Conservation (phyloP, 2,329 filamentous ascomycete species). For the Cordyceps fumosorosea region DNA sequence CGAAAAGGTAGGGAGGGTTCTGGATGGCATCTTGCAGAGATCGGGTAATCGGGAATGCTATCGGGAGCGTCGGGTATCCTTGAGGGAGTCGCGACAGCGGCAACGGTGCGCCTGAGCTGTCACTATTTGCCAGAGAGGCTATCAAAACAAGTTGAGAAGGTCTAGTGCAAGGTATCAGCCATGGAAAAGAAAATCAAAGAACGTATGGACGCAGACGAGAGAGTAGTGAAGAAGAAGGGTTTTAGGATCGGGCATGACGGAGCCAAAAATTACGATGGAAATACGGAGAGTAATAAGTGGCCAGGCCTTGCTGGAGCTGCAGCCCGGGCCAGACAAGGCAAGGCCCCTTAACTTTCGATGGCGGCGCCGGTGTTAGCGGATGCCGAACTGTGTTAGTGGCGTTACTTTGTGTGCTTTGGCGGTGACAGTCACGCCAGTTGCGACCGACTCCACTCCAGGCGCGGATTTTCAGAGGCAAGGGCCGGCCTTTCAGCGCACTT, state of each 20-base stretch:
- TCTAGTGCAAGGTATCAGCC: not conserved
- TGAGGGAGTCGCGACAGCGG: not conserved
- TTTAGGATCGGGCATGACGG: conserved; percentile 2
- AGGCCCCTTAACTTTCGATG: not conserved
- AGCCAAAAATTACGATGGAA: conserved; percentile 3
- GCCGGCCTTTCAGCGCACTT: not conserved
- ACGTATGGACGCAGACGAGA: not conserved
- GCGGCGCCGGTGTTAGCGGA: conserved; percentile 3
- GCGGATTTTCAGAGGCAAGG: not conserved
- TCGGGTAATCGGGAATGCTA: conserved; percentile 1
- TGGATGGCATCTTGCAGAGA: conserved; percentile 59
- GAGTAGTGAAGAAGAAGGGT: not conserved
- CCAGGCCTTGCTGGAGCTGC: not conserved
- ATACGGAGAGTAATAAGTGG: not conserved
- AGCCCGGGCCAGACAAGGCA: too few relatives aligned
- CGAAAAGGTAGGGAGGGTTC: conserved; percentile 77
- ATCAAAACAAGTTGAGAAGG: not conserved
- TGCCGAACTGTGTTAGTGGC: conserved; percentile 5
- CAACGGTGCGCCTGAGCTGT: not conserved
- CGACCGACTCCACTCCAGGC: not conserved
- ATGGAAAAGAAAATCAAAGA: not conserved
- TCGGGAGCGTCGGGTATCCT: not conserved
- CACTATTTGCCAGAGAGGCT: not conserved
- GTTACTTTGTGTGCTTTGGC: conserved; percentile 2
- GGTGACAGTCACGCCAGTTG: conserved; percentile 8